Percentiles rank a stretch among this genome's conserved stretches.
Conservation (phyloP, 2,329 filamentous ascomycete genomes). For the Penicillium crustosum region DNA sequence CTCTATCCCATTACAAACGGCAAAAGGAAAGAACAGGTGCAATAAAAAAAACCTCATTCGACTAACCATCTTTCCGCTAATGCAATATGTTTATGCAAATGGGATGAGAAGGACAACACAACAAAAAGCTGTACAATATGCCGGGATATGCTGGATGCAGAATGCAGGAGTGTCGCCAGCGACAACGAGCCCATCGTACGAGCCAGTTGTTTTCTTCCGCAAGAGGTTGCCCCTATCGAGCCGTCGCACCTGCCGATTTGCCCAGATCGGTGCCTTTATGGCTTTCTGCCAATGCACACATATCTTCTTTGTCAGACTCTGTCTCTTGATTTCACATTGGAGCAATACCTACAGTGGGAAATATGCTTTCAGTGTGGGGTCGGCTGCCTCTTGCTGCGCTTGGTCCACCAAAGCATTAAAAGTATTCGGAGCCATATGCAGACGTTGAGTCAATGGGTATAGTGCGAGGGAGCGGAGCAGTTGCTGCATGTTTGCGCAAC, state of each 20-base stretch:
- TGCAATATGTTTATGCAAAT: conserved; percentile 15
- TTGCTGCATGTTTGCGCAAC: conserved; percentile 38
- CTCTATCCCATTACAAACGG: background rate
- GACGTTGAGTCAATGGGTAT: conserved; percentile 46
- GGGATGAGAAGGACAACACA: conserved; percentile 11
- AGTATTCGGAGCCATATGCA: conserved; percentile 42
- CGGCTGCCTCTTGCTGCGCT: conserved; percentile 41
- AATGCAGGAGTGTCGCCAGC: background rate
- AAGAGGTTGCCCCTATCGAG: background rate
- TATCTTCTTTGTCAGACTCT: conserved; percentile 36
- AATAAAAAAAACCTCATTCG: conserved; percentile 13
- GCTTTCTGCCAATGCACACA: conserved; percentile 45
- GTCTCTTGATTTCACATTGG: background rate
- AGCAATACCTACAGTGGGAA: conserved; percentile 45
- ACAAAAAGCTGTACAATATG: conserved; percentile 6
- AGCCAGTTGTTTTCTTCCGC: no score
- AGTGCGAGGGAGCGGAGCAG: conserved; percentile 44
- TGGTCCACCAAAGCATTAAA: conserved; percentile 39
- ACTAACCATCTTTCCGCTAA: conserved; percentile 23
- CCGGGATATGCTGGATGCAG: background rate
- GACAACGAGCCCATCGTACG: background rate
- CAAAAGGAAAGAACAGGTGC: background rate
- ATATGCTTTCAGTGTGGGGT: conserved; percentile 44
- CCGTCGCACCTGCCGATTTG: background rate
- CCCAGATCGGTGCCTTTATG: conserved; percentile 13